Base-by-base conservation (phyloP, 345 rosid genomes). In the Salix arbutifolia region DNA sequence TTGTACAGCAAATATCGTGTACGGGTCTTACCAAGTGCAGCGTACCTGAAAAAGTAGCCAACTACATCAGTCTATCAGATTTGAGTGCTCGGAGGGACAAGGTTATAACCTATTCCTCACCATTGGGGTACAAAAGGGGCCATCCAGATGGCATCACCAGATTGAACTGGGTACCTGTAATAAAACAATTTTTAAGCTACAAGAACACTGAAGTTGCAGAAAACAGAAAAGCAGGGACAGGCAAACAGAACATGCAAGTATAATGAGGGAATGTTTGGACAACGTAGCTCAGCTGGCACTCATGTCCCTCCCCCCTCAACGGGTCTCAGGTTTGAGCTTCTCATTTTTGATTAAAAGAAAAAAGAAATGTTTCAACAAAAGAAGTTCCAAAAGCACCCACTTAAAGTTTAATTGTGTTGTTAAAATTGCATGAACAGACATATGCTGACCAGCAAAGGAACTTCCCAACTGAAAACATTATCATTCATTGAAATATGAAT, bases 81-180 rank as follows among this genome's bases (percentile, higher is more conserved):
- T 31, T 31, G 25, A 44, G 44, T 80, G 70, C 17, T 38, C 16
- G 70, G 72, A 58, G 69, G 77, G 50, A 65, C 19, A 26, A 40
- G 75, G 71, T 26, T 50, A 13, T 37, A 66, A 33, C 35, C 5
- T 31, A 21, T 61, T 78, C 73, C 76, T 83, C 25, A 72, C 99
- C 97, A 92, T 80, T 91, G 98, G 67, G 97, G 97, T 85, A 93
- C 98, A 86, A 96, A 93, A 48, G 94, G 99, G 73, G 96, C 97
- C 99, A 96, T 96, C 98, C 98, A 96, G 78, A 93, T 92, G 61
- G 83, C 96, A 86, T 96, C 98, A 65, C 98, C 98, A 28, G 98
- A 87, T 84, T 93, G 97, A 78, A 93, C 90, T 18, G 99, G 96
- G 75, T 93, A 93, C 99, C 99, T 91, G 48, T 69, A 74, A 70